These are phyloP conservation scores for Fomitopsis pulvina DNA, from an alignment of 768 basidiomycete genomes.

Conservation along the genomic window DNA sequence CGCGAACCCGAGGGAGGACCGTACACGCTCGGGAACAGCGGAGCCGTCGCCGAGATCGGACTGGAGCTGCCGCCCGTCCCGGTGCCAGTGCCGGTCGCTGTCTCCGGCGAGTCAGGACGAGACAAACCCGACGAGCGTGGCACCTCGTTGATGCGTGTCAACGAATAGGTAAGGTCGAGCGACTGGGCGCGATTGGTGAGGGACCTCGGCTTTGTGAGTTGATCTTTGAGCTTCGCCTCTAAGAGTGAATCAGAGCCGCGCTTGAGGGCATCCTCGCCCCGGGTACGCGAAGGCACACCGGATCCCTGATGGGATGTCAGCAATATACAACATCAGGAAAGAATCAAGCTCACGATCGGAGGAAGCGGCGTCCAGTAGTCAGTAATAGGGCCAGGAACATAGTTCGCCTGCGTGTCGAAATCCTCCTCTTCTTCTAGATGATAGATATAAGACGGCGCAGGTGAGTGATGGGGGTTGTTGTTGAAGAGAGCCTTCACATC, in stretches of 20 bases:
- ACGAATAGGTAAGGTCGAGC: conserved; percentile 79
- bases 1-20: conserved; percentile 43
- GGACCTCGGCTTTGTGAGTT: conserved; percentile 68
- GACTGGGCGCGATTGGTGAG: conserved; percentile 85
- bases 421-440: conserved; percentile 65
- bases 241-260: conserved; percentile 80
- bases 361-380: conserved; percentile 77
- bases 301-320: conserved; percentile 42
- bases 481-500: conserved; percentile 96
- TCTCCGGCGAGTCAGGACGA: conserved; percentile 77
- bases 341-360: conserved; percentile 53
- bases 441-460: conserved; percentile 76
- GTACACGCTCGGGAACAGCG: conserved; percentile 83
- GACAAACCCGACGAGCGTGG: conserved; percentile 42
- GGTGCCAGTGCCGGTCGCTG: conserved; percentile 44
- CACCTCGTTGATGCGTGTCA: conserved; percentile 75
- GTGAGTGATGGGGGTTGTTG: conserved; percentile 34
- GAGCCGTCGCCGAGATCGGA: conserved; percentile 71
- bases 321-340: conserved; percentile 15
- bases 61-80: conserved; percentile 74
- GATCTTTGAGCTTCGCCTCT: conserved; percentile 80
- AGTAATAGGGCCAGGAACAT: conserved; percentile 44
- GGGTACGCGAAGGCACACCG: conserved; percentile 59
- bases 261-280: conserved; percentile 73
- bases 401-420: conserved; percentile 46